These are phyloP conservation scores for Microascus cirrosus DNA, from an alignment of 2,329 filamentous ascomycete genomes.

Conservation along the genomic window DNA sequence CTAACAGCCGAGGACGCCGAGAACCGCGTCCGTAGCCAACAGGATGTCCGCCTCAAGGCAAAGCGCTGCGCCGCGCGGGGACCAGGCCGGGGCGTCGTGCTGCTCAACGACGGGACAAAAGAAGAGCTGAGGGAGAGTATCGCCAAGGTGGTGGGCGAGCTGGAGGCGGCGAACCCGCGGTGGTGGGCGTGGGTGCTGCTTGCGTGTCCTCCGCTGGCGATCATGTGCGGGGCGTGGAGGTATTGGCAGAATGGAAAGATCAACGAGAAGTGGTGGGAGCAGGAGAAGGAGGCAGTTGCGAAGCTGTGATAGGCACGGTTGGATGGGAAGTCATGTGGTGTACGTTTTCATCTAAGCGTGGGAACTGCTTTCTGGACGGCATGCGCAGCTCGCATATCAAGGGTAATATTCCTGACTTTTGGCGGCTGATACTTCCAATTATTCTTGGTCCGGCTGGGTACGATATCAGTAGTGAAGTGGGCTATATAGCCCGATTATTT, in stretches of 20 bases:
- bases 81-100: constrained; percentile 58
- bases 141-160: constrained; percentile 48
- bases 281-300: constrained; percentile 35
- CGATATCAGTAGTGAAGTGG: too few species aligned
- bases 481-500: too few species aligned
- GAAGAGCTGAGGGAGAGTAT: constrained; percentile 60
- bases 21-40: constrained; percentile 79
- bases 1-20: constrained; percentile 75
- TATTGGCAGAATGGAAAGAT: constrained; percentile 60
- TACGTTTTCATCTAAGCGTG: too few species aligned
- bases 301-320: constrained; percentile 20
- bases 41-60: constrained; percentile 76
- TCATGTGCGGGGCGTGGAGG: constrained; percentile 56
- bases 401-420: too few species aligned
- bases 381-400: too few species aligned
- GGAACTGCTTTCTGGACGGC: too few species aligned
- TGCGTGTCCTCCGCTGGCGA: constrained; percentile 64
- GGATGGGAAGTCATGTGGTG: too few species aligned
- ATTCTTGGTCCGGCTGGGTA: too few species aligned
- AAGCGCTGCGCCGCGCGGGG: constrained; percentile 57
- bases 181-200: constrained; percentile 76
- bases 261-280: constrained; percentile 58
- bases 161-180: constrained; percentile 53
- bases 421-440: too few species aligned
- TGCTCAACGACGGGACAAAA: constrained; percentile 80